phyloP scores from a whole-genome alignment of 2,329 filamentous ascomycete genomes.

The Shiraia sp. region DNA sequence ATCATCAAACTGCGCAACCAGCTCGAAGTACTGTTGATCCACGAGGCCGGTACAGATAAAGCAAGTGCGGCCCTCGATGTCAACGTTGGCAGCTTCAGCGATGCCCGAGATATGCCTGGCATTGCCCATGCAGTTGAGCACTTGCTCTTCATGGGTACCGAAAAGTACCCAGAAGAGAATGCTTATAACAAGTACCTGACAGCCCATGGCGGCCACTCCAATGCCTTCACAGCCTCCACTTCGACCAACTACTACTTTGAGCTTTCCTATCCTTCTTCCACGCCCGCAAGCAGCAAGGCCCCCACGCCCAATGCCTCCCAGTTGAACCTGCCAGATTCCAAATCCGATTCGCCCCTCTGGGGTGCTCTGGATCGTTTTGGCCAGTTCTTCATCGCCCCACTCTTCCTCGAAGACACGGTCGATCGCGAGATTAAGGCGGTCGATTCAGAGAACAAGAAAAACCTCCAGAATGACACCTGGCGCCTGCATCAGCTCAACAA shows the following conservation, averaged over 20 bases:
- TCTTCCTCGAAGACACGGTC: slow-evolving; percentile 82
- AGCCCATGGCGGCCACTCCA: slow-evolving; percentile 86
- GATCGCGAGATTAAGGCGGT: slow-evolving; percentile 88
- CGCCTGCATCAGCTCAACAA: slow-evolving; percentile 86
- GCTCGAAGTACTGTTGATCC: slow-evolving; percentile 87
- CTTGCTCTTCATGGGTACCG: slow-evolving; percentile 96
- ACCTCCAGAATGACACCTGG: slow-evolving; percentile 88
- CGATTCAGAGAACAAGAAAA: slow-evolving; percentile 97
- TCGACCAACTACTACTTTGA: slow-evolving; percentile 99
- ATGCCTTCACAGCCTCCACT: slow-evolving; percentile 90
- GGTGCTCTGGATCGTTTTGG: slow-evolving; percentile 89
- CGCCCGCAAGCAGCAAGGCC: slow-evolving; percentile 55
- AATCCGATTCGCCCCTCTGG: slow-evolving; percentile 65
- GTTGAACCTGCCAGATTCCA: slow-evolving; percentile 40
- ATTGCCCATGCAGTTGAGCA: slow-evolving; percentile 97
- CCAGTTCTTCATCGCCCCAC: slow-evolving; percentile 87
- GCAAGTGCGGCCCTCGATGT: slow-evolving; percentile 94
- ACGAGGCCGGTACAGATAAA: slow-evolving; percentile 95
- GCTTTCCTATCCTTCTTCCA: slow-evolving; percentile 74
- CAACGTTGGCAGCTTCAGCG: slow-evolving; percentile 93
- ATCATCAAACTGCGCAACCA: slow-evolving; percentile 84
- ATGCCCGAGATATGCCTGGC: slow-evolving; percentile 86
- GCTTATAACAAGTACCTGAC: slow-evolving; percentile 93
- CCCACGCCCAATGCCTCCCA: slow-evolving; percentile 44
- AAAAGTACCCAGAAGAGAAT: slow-evolving; percentile 81